phyloP scores from a whole-genome alignment of 2,329 filamentous ascomycete species.

The Cercospora canescens region DNA sequence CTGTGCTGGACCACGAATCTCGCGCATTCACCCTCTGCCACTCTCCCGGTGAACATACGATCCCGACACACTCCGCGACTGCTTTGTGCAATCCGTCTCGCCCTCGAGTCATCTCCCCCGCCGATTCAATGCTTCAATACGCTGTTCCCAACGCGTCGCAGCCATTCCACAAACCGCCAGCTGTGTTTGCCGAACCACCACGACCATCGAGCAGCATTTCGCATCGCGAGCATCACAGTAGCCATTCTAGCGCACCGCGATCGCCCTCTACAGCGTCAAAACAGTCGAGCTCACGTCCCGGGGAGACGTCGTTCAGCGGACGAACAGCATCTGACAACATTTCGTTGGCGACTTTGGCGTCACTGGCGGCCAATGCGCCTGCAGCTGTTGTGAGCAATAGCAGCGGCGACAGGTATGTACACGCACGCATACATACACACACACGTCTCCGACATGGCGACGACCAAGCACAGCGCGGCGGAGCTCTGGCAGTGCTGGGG shows the following conservation, averaged over 20 bases:
- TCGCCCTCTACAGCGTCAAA: slow-evolving; percentile 55
- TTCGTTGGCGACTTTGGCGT: slow-evolving; percentile 38
- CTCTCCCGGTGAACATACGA: not conserved
- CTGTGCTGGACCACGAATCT: not conserved
- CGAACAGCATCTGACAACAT: slow-evolving; percentile 9
- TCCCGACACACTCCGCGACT: not conserved
- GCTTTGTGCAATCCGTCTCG: not conserved
- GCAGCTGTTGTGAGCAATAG: slow-evolving; percentile 17
- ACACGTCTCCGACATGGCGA: not conserved
- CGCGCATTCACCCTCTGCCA: not conserved
- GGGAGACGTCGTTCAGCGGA: slow-evolving; percentile 16
- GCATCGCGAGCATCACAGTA: slow-evolving; percentile 19
- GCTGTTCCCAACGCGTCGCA: slow-evolving; percentile 26
- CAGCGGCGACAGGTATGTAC: slow-evolving; percentile 16
- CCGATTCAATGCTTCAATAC: slow-evolving; percentile 55
- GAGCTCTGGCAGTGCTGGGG: not conserved
- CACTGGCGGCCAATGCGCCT: slow-evolving; percentile 28
- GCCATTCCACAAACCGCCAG: slow-evolving; percentile 22
- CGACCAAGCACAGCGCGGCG: not conserved
- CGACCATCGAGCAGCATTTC: slow-evolving; percentile 9
- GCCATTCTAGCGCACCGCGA: slow-evolving; percentile 53
- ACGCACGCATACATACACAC: too few species aligned
- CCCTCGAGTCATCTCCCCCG: slow-evolving; percentile 25
- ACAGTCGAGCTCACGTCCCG: slow-evolving; percentile 40
- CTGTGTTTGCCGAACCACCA: slow-evolving; percentile 25